Conservation (phyloP, 1,284 basidiomycete species). For the Rhodotorula sp. region DNA sequence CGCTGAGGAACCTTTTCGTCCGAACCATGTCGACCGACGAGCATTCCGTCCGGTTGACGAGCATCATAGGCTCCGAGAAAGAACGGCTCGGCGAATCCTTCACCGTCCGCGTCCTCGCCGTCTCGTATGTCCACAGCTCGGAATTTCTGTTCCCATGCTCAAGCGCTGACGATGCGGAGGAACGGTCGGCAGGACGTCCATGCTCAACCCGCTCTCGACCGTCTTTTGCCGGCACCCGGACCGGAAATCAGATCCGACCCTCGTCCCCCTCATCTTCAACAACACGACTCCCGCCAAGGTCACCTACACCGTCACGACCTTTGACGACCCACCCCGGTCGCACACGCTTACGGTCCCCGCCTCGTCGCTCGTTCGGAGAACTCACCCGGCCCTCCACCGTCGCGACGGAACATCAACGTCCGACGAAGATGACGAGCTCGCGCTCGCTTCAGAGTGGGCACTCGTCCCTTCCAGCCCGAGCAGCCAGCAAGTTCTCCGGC, state of each 20-base stretch:
- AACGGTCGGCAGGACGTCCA: conserved; percentile 61
- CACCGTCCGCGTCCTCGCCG: conserved; percentile 83
- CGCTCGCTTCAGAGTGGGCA: conserved; percentile 50
- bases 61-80: conserved; percentile 47
- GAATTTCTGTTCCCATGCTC: neutral
- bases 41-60: conserved; percentile 49
- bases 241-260: conserved; percentile 50
- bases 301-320: conserved; percentile 71
- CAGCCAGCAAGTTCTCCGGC: conserved; percentile 42
- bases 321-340: conserved; percentile 54
- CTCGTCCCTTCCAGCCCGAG: conserved; percentile 3
- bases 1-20: conserved; percentile 55
- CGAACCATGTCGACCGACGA: conserved; percentile 49
- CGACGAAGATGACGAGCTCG: conserved; percentile 39
- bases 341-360: conserved; percentile 40
- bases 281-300: conserved; percentile 77
- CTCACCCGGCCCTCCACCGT: conserved; percentile 53
- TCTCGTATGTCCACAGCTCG: no score
- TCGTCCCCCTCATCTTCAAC: conserved; percentile 81
- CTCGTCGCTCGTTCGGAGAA: conserved; percentile 25
- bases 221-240: conserved; percentile 62
- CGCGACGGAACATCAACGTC: conserved; percentile 55
- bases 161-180: neutral
- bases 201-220: conserved; percentile 66
- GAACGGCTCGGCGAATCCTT: conserved; percentile 78